phyloP scores from a whole-genome alignment of 164 flowering plant species.

The Dillenia turbinata region DNA sequence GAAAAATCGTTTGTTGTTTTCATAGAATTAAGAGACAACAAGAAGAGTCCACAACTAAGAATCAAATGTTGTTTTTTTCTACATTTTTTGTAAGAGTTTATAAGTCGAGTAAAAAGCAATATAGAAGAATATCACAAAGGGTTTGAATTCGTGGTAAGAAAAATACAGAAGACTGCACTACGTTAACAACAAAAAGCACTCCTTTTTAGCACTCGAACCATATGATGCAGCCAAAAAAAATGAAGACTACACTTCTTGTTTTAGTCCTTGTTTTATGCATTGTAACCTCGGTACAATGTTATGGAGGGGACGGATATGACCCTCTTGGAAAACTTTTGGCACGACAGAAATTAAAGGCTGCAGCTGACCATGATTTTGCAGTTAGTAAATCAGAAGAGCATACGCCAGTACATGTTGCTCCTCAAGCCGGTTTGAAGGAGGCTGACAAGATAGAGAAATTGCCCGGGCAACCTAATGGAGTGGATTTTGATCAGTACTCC shows the following conservation, averaged over 20 bases:
- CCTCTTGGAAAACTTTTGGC: conserved; percentile 6
- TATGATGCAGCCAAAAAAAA: not conserved
- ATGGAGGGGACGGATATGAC: not conserved
- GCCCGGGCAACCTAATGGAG: conserved; percentile 23
- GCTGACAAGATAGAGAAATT: conserved; percentile 22
- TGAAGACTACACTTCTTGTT: conserved; percentile 4
- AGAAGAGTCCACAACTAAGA: too few relatives aligned
- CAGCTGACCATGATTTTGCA: not conserved
- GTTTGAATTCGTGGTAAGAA: too few relatives aligned
- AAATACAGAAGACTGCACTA: too few relatives aligned
- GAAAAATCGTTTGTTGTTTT: too few relatives aligned
- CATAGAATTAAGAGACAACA: too few relatives aligned
- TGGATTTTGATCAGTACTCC: not conserved
- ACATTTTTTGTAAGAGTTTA: too few relatives aligned
- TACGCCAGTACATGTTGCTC: conserved; percentile 23
- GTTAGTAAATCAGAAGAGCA: not conserved
- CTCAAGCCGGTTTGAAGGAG: conserved; percentile 26
- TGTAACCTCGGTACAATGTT: conserved; percentile 4
- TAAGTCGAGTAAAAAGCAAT: too few relatives aligned
- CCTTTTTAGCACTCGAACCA: too few relatives aligned
- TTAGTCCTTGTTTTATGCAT: conserved; percentile 3
- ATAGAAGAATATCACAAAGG: too few relatives aligned
- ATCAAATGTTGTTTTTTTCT: too few relatives aligned
- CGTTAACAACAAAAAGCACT: too few relatives aligned
- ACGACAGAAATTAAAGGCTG: not conserved